A percentile compares a stretch with the other conserved stretches of the same genome.
Conservation (phyloP, 768 basidiomycete genomes). For the Xanthoconium purpureum region DNA sequence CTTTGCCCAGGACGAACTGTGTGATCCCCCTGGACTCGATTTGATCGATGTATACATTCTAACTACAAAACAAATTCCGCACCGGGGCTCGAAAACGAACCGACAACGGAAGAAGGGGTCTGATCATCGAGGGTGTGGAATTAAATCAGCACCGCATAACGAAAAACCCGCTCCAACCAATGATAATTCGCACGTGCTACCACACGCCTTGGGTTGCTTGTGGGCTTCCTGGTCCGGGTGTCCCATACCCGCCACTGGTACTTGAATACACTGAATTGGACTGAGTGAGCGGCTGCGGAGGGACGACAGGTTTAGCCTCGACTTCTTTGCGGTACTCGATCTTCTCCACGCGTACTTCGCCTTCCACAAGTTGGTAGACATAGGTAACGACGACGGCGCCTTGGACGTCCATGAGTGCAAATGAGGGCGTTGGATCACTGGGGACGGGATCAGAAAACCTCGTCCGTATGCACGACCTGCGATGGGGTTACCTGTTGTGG, state of each 20-base stretch:
- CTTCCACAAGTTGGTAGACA: slow-evolving; percentile 92
- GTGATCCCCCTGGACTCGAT: not conserved
- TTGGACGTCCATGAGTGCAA: slow-evolving; percentile 97
- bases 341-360: slow-evolving; percentile 91
- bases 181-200: slow-evolving; percentile 8
- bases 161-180: not conserved
- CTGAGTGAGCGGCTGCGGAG: slow-evolving; percentile 21
- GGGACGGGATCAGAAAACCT: not conserved
- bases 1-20: not conserved
- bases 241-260: slow-evolving; percentile 18
- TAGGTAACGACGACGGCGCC: slow-evolving; percentile 96
- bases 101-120: not conserved
- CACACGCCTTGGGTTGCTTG: slow-evolving; percentile 28
- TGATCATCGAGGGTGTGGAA: not conserved
- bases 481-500: slow-evolving; percentile 7
- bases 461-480: not conserved
- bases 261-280: slow-evolving; percentile 34
- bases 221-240: slow-evolving; percentile 26
- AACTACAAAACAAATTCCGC: not conserved
- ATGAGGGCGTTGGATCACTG: slow-evolving; percentile 88
- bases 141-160: not conserved
- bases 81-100: not conserved
- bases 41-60: not conserved
- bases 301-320: slow-evolving; percentile 34
- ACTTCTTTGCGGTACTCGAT: slow-evolving; percentile 76